A percentile compares a stretch with the other conserved stretches of the same genome.
Evolutionary conservation across 257 asterid genomes (phyloP).

Genomic region (Petunia axillaris): DNA sequence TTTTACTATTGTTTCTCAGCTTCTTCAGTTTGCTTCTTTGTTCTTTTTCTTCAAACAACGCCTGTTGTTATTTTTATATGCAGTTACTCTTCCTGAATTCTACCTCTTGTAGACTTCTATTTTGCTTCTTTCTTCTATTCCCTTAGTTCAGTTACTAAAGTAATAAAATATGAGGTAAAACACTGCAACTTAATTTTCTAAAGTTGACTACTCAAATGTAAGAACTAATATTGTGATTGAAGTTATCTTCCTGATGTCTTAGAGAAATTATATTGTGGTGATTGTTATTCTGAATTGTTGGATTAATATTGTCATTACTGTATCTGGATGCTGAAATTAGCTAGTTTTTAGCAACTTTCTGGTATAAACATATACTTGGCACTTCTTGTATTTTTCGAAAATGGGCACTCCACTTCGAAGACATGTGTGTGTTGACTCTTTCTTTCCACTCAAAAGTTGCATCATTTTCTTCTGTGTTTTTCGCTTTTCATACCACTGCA

Average conservation of each 20-base stretch:
- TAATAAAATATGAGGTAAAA: neutral
- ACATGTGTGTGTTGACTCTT: neutral
- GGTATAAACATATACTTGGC: neutral
- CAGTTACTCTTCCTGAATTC: neutral
- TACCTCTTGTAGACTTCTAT: constrained; percentile 14
- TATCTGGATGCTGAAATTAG: constrained; percentile 14
- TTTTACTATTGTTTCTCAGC: constrained; percentile 1
- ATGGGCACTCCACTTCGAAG: neutral
- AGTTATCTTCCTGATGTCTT: neutral
- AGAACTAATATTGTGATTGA: constrained; percentile 6
- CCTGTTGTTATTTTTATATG: neutral
- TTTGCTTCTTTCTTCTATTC: constrained; percentile 20
- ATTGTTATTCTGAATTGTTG: neutral
- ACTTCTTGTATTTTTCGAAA: constrained; percentile 6
- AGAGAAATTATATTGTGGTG: neutral
- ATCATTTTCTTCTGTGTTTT: neutral
- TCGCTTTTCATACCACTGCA: neutral
- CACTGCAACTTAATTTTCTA: constrained; percentile 15
- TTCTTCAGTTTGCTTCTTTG: neutral
- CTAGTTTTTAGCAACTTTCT: neutral
- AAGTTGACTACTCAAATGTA: constrained; percentile 7
- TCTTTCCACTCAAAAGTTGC: neutral
- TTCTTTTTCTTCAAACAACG: neutral
- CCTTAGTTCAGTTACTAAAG: constrained; percentile 9
- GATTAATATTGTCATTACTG: neutral